Evolutionary conservation across 1,139 yeast genomes (phyloP), one percentile per base, ranked within the genome.

Genomic region (Debaryomyces robertsiae): DNA sequence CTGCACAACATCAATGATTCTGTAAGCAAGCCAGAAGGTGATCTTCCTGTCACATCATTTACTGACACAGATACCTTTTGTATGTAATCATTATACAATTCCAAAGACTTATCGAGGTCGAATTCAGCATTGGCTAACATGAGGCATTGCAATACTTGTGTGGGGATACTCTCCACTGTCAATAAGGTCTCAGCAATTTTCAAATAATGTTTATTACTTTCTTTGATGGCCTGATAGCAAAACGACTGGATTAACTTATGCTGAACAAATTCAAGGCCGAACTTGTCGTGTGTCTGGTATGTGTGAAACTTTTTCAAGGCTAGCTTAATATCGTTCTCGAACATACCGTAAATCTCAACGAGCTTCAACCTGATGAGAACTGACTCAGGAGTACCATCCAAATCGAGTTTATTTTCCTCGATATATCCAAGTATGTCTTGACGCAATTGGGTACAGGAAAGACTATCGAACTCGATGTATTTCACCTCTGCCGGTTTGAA

Each of bases 31-130:
- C 82, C 82, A 15, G 76, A 62, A 2, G 73, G 65, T 0, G 81
- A 69, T 22, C 75, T 52, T 3, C 60, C 60, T 1, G 69, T 60
- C 2, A 34, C 42, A 5, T 61, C 61, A 40, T 73, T 73, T 4
- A 70, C 53, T 5, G 61, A 58, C 6, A 50, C 51, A 1, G 77
- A 64, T 7, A 75, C 73, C 17, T 55, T 56, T 16, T 52, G 52
- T 31, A 79, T 75, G 50, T 77, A 71, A 18, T 69, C 65, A 49
- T 84, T 83, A 58, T 76, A 83, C 4, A 79, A 50, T 2, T 68
- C 70, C 27, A 84, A 61, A 0, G 82, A 64, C 25, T 61, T 54
- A 13, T 75, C 77, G 1, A 67, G 54, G 32, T 73, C 70, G 41
- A 77, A 70, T 47, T 65, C 69, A 6, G 80, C 64, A 29, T 70